Evolutionary conservation across 208 protist genomes (phyloP).

Genomic region (Trypanosoma cruzi): DNA sequence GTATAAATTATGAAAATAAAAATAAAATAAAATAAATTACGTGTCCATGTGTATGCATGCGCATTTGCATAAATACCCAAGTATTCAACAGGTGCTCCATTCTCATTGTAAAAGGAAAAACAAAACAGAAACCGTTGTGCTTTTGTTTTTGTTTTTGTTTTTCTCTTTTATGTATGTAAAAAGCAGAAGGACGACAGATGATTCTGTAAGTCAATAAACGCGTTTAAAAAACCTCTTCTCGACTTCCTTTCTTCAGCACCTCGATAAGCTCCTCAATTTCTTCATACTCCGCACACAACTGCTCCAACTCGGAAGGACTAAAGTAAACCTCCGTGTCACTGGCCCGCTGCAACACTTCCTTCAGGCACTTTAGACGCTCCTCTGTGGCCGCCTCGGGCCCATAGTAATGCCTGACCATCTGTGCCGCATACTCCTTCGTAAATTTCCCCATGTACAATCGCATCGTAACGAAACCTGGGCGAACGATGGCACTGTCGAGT

Average conservation of each 20-base stretch:
- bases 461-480: slow-evolving; percentile 91
- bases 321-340: slow-evolving; percentile 30
- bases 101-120: no score
- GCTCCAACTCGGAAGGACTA: slow-evolving; percentile 88
- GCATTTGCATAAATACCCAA: no score
- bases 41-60: neutral
- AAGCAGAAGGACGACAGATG: neutral
- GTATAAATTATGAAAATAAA: neutral
- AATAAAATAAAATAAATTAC: neutral
- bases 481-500: slow-evolving; percentile 79
- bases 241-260: slow-evolving; percentile 56
- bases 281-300: slow-evolving; percentile 85
- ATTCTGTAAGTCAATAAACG: neutral
- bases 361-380: slow-evolving; percentile 13
- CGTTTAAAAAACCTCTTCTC: slow-evolving; percentile 50
- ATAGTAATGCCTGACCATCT: slow-evolving; percentile 88
- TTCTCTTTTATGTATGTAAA: slow-evolving; percentile 19
- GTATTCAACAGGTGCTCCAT: no score
- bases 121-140: no score
- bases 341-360: slow-evolving; percentile 18
- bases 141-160: neutral
- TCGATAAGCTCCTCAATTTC: slow-evolving; percentile 65
- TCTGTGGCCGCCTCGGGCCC: slow-evolving; percentile 19
- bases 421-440: slow-evolving; percentile 52
- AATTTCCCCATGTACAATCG: slow-evolving; percentile 90